phyloP scores from a whole-genome alignment of 768 basidiomycete species.

The Amanita thiersii region DNA sequence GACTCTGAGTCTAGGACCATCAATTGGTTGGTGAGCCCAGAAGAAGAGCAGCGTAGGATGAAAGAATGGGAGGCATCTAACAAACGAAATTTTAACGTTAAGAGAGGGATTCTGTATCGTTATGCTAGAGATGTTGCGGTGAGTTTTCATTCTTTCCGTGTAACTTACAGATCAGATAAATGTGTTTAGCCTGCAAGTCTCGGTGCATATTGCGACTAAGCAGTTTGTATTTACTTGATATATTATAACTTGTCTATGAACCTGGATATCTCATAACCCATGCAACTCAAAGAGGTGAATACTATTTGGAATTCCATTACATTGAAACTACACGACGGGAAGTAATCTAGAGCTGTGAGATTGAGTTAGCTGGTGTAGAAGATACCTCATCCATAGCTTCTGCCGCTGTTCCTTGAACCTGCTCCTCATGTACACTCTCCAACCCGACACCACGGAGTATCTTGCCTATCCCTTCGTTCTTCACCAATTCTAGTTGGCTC shows the following conservation, averaged over 20 bases:
- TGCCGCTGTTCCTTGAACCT: constrained; percentile 37
- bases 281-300: no score
- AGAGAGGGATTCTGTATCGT: constrained; percentile 65
- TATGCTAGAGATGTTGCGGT: constrained; percentile 86
- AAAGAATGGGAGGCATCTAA: constrained; percentile 65
- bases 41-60: constrained; percentile 51
- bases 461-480: constrained; percentile 49
- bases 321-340: not conserved
- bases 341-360: constrained; percentile 3
- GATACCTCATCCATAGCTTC: constrained; percentile 11
- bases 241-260: constrained; percentile 2
- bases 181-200: constrained; percentile 61
- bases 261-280: no score
- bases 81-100: constrained; percentile 56
- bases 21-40: constrained; percentile 65
- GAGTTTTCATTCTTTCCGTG: constrained; percentile 24
- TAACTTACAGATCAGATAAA: constrained; percentile 2
- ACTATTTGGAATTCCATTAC: no score
- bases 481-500: constrained; percentile 62
- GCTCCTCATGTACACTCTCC: constrained; percentile 59
- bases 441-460: constrained; percentile 61
- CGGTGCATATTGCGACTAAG: constrained; percentile 77
- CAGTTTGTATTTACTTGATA: not conserved
- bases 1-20: constrained; percentile 60
- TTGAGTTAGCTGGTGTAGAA: constrained; percentile 8